Evolutionary conservation across 106 monocot species (phyloP).

Genomic region (Allium cepa): DNA sequence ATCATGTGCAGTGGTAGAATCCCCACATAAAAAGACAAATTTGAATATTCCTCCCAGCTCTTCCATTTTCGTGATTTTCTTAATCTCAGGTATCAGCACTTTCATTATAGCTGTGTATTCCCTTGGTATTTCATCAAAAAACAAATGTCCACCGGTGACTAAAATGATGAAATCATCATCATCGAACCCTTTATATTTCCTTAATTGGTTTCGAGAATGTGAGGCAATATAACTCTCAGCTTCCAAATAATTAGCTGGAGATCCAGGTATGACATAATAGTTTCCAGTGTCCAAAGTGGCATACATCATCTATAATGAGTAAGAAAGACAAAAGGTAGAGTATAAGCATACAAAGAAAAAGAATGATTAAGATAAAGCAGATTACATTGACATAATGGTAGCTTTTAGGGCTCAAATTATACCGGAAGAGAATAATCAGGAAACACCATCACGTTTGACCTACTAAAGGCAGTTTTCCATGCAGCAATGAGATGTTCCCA

Average conservation of each 20-base stretch:
- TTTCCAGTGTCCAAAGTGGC: slow-evolving; percentile 71
- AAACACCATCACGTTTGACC: slow-evolving; percentile 77
- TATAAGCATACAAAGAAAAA: background rate
- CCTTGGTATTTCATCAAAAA: slow-evolving; percentile 60
- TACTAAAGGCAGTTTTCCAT: slow-evolving; percentile 72
- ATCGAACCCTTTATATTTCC: slow-evolving; percentile 47
- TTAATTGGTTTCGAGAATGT: slow-evolving; percentile 35
- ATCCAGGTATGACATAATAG: slow-evolving; percentile 75
- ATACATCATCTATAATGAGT: slow-evolving; percentile 64
- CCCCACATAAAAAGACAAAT: slow-evolving; percentile 66
- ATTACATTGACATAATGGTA: background rate
- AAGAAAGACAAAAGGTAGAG: background rate
- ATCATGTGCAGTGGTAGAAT: slow-evolving; percentile 33
- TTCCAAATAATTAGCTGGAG: slow-evolving; percentile 53
- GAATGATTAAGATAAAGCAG: background rate
- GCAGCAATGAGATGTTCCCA: slow-evolving; percentile 46
- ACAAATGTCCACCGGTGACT: slow-evolving; percentile 53
- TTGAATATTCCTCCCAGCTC: slow-evolving; percentile 35
- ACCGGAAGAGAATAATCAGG: slow-evolving; percentile 92
- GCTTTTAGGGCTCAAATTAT: slow-evolving; percentile 5
- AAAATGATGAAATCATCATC: slow-evolving; percentile 62
- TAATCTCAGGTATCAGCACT: slow-evolving; percentile 37
- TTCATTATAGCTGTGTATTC: slow-evolving; percentile 47
- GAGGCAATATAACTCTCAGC: slow-evolving; percentile 36
- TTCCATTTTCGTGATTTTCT: slow-evolving; percentile 27